Evolutionary conservation across 768 basidiomycete species (phyloP).

Genomic region (Lactarius hengduanensis): DNA sequence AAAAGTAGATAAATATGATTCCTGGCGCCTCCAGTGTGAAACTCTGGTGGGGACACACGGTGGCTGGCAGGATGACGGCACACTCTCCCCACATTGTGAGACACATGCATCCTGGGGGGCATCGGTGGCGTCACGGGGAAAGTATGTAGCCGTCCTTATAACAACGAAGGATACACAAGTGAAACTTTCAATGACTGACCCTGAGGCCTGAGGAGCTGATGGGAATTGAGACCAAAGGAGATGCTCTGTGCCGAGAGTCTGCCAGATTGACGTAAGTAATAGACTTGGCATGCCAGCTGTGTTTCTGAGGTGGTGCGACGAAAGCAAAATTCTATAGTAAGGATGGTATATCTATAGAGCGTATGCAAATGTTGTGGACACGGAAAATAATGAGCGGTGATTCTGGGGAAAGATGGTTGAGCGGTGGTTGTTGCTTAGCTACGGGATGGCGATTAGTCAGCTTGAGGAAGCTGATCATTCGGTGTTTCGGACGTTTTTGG

Average conservation of each 20-base stretch:
- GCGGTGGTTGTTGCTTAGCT: constrained; percentile 16
- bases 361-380: not conserved
- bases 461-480: not conserved
- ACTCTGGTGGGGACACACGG: not conserved
- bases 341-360: not conserved
- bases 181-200: not conserved
- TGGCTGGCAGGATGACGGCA: not conserved
- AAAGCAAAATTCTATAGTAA: not conserved
- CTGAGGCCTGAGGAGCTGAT: not conserved
- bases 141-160: not conserved
- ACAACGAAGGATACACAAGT: not conserved
- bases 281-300: not conserved
- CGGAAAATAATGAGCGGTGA: not conserved
- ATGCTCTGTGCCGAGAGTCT: not conserved
- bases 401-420: not conserved
- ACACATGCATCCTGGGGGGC: not conserved
- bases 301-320: not conserved
- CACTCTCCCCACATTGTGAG: not conserved
- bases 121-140: not conserved
- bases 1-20: constrained; percentile 1
- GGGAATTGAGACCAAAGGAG: not conserved
- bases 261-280: constrained; percentile 1
- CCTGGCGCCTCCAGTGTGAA: not conserved
- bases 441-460: constrained; percentile 2
- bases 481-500: constrained; percentile 5